phyloP scores from a whole-genome alignment of 176 grass and related monocot species.

The Triticum urartu region DNA sequence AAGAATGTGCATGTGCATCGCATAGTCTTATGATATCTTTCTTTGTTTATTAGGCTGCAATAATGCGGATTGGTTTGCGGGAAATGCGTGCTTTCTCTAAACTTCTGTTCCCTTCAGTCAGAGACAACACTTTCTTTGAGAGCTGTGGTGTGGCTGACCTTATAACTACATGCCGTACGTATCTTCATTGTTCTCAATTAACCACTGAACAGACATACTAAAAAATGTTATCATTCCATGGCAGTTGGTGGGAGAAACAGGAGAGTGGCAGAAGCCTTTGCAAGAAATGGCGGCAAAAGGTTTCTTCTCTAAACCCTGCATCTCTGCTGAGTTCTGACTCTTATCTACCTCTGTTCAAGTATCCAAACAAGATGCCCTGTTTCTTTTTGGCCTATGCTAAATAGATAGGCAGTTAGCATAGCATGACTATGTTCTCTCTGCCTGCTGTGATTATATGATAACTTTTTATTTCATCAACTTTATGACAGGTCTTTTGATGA shows the following conservation, averaged over 20 bases:
- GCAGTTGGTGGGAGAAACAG: conserved; percentile 92
- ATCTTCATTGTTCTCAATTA: conserved; percentile 26
- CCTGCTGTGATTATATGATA: background rate
- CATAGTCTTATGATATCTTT: background rate
- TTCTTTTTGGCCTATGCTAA: background rate
- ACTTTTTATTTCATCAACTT: conserved; percentile 12
- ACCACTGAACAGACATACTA: background rate
- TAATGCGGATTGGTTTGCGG: conserved; percentile 91
- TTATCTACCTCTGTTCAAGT: background rate
- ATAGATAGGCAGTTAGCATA: conserved; percentile 9
- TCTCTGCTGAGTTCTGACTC: background rate
- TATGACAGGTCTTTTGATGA: conserved; percentile 76
- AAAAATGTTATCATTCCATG: conserved; percentile 30
- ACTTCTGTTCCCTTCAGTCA: conserved; percentile 82
- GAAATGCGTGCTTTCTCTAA: conserved; percentile 95
- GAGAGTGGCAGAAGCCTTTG: conserved; percentile 92
- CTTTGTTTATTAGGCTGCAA: conserved; percentile 60
- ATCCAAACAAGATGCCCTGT: background rate
- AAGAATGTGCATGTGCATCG: background rate
- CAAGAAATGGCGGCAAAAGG: conserved; percentile 86
- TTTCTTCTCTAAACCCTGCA: conserved; percentile 37
- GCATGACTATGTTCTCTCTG: background rate
- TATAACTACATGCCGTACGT: conserved; percentile 91
- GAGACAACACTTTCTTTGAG: conserved; percentile 96
- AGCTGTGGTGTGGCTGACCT: conserved; percentile 96